Conservation (phyloP, 495 filamentous ascomycete species). For the Haplographium delicatum region DNA sequence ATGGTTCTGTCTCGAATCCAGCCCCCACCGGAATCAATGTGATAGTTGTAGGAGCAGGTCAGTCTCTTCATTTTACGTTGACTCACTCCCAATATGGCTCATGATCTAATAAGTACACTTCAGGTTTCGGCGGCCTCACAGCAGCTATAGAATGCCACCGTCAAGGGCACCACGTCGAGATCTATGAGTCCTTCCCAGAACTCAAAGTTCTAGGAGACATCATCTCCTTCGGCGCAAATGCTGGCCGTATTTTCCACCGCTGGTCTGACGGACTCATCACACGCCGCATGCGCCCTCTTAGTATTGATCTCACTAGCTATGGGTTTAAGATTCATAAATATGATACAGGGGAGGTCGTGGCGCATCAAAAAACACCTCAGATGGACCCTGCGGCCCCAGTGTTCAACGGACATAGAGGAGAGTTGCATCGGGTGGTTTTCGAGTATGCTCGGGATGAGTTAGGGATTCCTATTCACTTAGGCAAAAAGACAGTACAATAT, state of each 20-base stretch:
- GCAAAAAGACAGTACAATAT: constrained; percentile 51
- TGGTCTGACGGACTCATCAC: constrained; percentile 41
- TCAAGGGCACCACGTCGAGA: constrained; percentile 52
- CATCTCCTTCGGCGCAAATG: constrained; percentile 48
- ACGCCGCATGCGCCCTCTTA: constrained; percentile 43
- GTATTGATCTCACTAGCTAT: constrained; percentile 41
- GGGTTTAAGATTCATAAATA: constrained; percentile 34
- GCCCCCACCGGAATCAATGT: constrained; percentile 45
- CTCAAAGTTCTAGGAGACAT: constrained; percentile 43
- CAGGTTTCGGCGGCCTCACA: constrained; percentile 55
- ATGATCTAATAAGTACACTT: neutral
- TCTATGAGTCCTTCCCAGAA: constrained; percentile 46
- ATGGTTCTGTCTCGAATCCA: too few species aligned
- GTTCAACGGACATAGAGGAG: constrained; percentile 57
- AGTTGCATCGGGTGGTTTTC: constrained; percentile 56
- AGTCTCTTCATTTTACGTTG: too few species aligned
- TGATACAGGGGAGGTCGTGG: constrained; percentile 48
- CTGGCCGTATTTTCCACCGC: constrained; percentile 39
- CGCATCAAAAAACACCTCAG: constrained; percentile 45
- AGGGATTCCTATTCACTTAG: constrained; percentile 51
- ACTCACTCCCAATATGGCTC: neutral
- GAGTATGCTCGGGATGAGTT: constrained; percentile 48
- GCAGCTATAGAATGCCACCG: constrained; percentile 58
- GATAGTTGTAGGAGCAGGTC: constrained; percentile 50
- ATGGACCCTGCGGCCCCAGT: constrained; percentile 32